Base-by-base conservation (phyloP, 371 early-diverging fungal species). In the Circinella minor region DNA sequence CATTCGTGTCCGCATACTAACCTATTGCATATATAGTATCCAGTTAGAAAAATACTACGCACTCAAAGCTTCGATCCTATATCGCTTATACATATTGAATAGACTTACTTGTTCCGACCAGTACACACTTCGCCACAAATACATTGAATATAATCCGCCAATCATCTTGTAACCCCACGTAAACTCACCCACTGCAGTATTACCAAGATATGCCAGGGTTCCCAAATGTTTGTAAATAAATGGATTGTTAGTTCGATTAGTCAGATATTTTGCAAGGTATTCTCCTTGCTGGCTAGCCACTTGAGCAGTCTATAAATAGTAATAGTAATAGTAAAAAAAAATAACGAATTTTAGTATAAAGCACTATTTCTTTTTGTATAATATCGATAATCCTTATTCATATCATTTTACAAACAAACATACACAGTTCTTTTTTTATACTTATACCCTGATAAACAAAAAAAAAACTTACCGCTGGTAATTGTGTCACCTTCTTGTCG, bases 221-320 rank as follows among this genome's bases (percentile, higher is more conserved):
- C 95, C 95, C 54, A 89, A 73, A 76, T 95, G 92, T 38, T 77
- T 84, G 74, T 94, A 95, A 8, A 72, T 54, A 75, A 96, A 95
- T 0, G 90, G 90, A 11, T 74, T 63, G n/a, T 71, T 69, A 36
- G 73, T 43, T 17, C 47, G 39, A 6, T 43, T 43, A 70, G 86
- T 89, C 14, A 94, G 72, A 43, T 86, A 77, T 38, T 80, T 81
- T 36, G 87, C 90, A 46, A 95, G 68, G 73, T 88, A 94, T 20
- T 78, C 73, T 46, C 92, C 96, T 75, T 96, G 91, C 73, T 96
- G 96, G 75, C 83, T 90, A 36, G 96, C 96, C 5, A 94, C 94
- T 78, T 96, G 96, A 3, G 96, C 96, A 39, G 95, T 94, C 86
- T 89, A 72, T 63, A 43, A 9, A 43, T 9, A 43, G 43, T 6